Evolutionary conservation across 257 asterid species (phyloP), one percentile per base, ranked within the genome.

Genomic region (Petunia axillaris): DNA sequence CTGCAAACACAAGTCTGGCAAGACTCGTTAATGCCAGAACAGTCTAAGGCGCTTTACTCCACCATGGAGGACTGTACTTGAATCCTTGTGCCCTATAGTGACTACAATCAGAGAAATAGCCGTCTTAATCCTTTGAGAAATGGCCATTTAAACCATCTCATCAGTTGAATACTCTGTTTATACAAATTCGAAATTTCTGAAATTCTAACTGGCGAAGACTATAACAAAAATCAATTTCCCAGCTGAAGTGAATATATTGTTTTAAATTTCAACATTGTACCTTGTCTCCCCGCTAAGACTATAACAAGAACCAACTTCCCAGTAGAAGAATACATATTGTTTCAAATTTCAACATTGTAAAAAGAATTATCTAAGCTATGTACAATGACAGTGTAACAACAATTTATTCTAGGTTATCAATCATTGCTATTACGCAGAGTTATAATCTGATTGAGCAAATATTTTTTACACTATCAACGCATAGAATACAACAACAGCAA

Each of bases 51-150:
- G 25, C 25, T 25, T 25, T 25, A 25, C 25, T 25, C 25, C 25
- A 25, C 25, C 53, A 40, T 66, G 3, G 52, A 39, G 2, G 53
- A 40, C 40, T 40, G 74, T 50, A 40, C 37, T 40, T 15, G 46
- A 38, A 16, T 40, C 74, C 52, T 65, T 39, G 74, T 14, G 15
- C 40, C 74, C 53, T 65, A 65, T 36, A 65, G 74, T 65, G 52
- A 40, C 53, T 40, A 40, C 52, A 66, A 66, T 40, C 37, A 66
- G 53, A 39, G 11, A 43, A 66, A 66, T 2, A 6, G 52, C 1
- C 35, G 39, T n/a, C 75, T 43, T 15, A 43, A 67, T 67, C 55
- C 4, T 41, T 3, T 41, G 55, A 67, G 39, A 66, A 7, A 66
- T 37, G 3, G 14, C 6, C 74, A 50, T 65, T 52, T 41, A 40